Base-by-base conservation (phyloP, 2,329 filamentous ascomycete species). In the Botryosphaeria dothidea region DNA sequence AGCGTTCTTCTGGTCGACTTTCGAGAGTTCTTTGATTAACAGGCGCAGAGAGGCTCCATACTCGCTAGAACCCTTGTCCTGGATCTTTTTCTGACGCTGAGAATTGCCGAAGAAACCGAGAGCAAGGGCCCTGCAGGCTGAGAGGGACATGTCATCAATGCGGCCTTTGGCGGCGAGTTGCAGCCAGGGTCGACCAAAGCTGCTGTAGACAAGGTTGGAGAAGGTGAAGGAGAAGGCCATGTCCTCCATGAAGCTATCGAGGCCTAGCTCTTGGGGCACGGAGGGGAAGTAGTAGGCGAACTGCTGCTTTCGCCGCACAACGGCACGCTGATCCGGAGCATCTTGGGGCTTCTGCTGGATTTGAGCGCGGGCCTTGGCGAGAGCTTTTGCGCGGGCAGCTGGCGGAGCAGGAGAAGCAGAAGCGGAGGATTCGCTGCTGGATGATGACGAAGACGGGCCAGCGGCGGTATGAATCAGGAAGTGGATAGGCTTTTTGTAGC, bases 181-280 rank as follows among this genome's bases (percentile, higher is more conserved):
- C 31, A 69, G 57, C 67, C 67, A 69, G 2, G 67, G 66, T 7
- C 51, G 48, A 7, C 68, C 67, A 25, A 67, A 69, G 15, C 62
- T 69, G 27, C 65, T 62, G 65, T 66, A 69, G 3, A 68, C 65
- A 23, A 69, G 66, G 29, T 69, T 69, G 9, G 63, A 54, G 38
- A 69, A 62, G 51, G 67, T 60, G 48, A 68, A 68, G 7, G 66
- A 63, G 29, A 67, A 38, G 45, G 67, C 68, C 45, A 69, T 64
- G 60, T 69, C 66, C 17, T 60, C 45, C 25, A 66, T 51, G 49
- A 69, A 69, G 15, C 64, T 67, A 15, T 60, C 51, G 7, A 69
- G 52, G 38, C 62, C 64, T 3, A 69, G 46, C 36, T 65, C 65
- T 17, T 43, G 48, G 11, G 67, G 67, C 15, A 68, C 58, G 15